A percentile compares a stretch with the other conserved stretches of the same genome.
Conservation (phyloP, 2,329 filamentous ascomycete genomes). For the Monascus ruber region DNA sequence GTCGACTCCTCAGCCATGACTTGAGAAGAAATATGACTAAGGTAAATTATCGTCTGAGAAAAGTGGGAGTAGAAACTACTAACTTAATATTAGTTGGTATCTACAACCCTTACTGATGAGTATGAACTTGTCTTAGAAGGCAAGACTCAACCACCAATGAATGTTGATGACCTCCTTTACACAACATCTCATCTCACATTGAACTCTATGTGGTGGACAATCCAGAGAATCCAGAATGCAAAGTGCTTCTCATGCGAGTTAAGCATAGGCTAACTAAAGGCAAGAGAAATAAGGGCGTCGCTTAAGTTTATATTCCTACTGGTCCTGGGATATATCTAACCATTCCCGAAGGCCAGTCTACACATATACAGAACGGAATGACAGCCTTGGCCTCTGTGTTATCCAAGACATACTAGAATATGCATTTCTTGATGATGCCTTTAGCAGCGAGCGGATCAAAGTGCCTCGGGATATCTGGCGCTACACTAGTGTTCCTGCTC, state of each 20-base stretch:
- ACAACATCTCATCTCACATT: slow-evolving; percentile 9
- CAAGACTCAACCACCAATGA: slow-evolving; percentile 1
- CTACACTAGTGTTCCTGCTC: slow-evolving; percentile 9
- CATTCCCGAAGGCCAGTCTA: slow-evolving; percentile 4
- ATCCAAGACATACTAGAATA: slow-evolving; percentile 13
- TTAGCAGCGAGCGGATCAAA: slow-evolving; percentile 11
- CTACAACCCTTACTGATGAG: slow-evolving; percentile 5
- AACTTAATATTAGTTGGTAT: slow-evolving; percentile 6
- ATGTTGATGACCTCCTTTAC: slow-evolving; percentile 6
- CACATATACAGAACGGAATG: slow-evolving; percentile 9
- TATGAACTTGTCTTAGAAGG: slow-evolving; percentile 6
- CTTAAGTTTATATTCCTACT: slow-evolving; percentile 4
- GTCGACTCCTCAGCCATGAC: slow-evolving; percentile 4
- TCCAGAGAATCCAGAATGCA: slow-evolving; percentile 7
- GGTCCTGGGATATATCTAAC: slow-evolving; percentile 3
- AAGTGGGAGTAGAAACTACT: not conserved
- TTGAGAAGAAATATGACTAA: slow-evolving; percentile 6
- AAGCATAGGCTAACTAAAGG: slow-evolving; percentile 11
- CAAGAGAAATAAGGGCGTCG: slow-evolving; percentile 9
- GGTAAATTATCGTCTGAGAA: slow-evolving; percentile 1
- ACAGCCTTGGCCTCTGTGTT: slow-evolving; percentile 9
- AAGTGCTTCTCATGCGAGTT: slow-evolving; percentile 10
- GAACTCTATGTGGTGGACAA: slow-evolving; percentile 13
- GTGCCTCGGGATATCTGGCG: slow-evolving; percentile 9
- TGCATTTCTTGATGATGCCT: slow-evolving; percentile 12